Conservation (phyloP, 345 rosid species). For the Physaria fendleri region DNA sequence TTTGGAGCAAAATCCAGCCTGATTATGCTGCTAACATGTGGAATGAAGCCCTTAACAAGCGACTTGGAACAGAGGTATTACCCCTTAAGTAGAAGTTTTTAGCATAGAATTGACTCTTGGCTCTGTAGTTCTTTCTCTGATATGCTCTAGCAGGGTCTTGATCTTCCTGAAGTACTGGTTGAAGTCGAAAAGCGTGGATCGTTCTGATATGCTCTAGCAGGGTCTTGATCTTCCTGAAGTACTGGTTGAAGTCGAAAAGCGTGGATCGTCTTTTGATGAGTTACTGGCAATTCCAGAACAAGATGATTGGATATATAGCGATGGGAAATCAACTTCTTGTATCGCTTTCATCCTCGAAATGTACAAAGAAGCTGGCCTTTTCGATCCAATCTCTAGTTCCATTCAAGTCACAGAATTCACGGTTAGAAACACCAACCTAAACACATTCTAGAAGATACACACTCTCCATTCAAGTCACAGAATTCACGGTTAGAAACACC, state of each 20-base stretch:
- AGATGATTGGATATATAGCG: conserved; percentile 87
- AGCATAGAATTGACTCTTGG: neutral
- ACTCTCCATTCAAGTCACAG: conserved; percentile 71
- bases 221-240: conserved; percentile 75
- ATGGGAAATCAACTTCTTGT: conserved; percentile 93
- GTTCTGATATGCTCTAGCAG: conserved; percentile 51
- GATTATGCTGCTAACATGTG: conserved; percentile 87
- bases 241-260: conserved; percentile 77
- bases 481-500: conserved; percentile 78
- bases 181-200: conserved; percentile 84
- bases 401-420: conserved; percentile 97
- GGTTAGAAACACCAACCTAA: conserved; percentile 40
- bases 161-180: conserved; percentile 72
- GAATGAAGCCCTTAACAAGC: conserved; percentile 92
- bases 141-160: conserved; percentile 52
- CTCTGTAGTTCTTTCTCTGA: conserved; percentile 5
- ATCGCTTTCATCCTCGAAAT: conserved; percentile 86
- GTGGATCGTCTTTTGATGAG: conserved; percentile 80
- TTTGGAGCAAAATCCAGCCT: conserved; percentile 90
- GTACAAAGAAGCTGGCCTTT: conserved; percentile 95
- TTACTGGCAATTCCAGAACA: conserved; percentile 90
- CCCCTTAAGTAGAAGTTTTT: neutral
- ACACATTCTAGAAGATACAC: neutral
- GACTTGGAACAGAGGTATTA: conserved; percentile 84
- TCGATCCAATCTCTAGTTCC: conserved; percentile 53